Percentiles rank a stretch among this genome's conserved stretches.
Evolutionary conservation across 495 filamentous ascomycete genomes (phyloP).

Genomic region (Penicillium cinerascens): DNA sequence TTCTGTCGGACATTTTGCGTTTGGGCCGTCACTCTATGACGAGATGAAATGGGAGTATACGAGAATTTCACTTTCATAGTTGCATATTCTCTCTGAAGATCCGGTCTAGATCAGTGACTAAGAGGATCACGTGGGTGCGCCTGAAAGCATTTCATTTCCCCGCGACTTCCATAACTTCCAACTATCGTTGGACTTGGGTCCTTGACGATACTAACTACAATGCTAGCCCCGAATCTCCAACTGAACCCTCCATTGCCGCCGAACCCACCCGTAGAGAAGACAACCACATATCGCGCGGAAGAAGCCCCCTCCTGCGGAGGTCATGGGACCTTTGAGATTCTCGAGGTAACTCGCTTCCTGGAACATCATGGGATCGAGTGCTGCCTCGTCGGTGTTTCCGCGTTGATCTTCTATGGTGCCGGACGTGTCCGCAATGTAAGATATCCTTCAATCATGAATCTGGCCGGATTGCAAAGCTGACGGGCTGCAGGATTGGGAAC

Average conservation of each 20-base stretch:
- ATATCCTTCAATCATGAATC: neutral
- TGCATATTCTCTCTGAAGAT: neutral
- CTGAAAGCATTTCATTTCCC: conserved; percentile 15
- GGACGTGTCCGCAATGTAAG: conserved; percentile 29
- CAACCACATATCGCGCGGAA: conserved; percentile 17
- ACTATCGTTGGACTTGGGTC: neutral
- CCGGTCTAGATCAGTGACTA: conserved; percentile 18
- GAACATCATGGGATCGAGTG: conserved; percentile 28
- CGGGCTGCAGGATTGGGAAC: conserved; percentile 25
- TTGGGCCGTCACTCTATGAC: too few species aligned
- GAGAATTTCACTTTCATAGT: neutral
- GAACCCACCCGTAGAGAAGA: conserved; percentile 8
- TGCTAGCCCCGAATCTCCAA: conserved; percentile 21
- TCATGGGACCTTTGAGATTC: conserved; percentile 27
- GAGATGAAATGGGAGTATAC: too few species aligned
- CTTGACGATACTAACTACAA: conserved; percentile 5
- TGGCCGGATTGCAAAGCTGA: neutral
- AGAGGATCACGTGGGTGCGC: conserved; percentile 12
- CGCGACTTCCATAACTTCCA: conserved; percentile 9
- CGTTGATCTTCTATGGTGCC: conserved; percentile 29
- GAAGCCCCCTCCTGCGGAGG: conserved; percentile 24
- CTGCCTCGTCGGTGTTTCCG: conserved; percentile 27
- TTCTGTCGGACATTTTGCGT: neutral
- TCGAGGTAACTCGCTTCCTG: conserved; percentile 25
- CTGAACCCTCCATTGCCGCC: conserved; percentile 14